Evolutionary conservation across 169 alveolate species (phyloP), one percentile per base, ranked within the genome.

Genomic region (Plasmodium berghei): DNA sequence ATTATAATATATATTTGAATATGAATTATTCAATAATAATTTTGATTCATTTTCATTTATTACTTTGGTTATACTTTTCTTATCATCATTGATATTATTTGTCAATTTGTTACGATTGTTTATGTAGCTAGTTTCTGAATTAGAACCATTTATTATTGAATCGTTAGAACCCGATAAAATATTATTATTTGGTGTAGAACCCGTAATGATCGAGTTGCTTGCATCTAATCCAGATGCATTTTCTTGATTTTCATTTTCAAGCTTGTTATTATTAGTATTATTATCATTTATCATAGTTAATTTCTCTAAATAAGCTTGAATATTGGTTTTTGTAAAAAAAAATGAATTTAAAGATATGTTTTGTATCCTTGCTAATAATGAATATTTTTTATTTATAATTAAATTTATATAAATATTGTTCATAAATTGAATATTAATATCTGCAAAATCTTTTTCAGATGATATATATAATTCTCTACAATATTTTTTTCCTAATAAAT

Each of bases 401-500:
- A 77, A 26, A 34, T 77, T 77, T 9, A 77, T 40, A 64, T 77
- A 77, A 5, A 77, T 45, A 22, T 77, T 77, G 4, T 77, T 46
- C 40, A 77, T 52, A 12, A 77, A 20, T 22, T 77, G 61, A 9
- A 77, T 34, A 26, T 77, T 77, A 4, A 77, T 63, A 63, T 77
- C 89, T 3, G 52, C 70, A 45, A 77, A 77, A 34, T 63, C 46
- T 52, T 77, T 77, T 26, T 77, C 89, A 5, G 89, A 77, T 42
- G 89, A 67, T 22, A 77, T 70, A 24, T 77, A 77, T 56, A 77
- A 9, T 20, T 77, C 89, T 69, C 66, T 77, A 58, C 89, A 77
- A 56, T 77, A 77, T 34, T 77, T 77, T 40, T 77, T 77, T 2
- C 89, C 89, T 42, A 77, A 40, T 20, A 77, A 55, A 22, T 77